These are phyloP conservation scores for Xerocomellus amylosporus DNA, from an alignment of 768 basidiomycete genomes.

Conservation along the genomic window DNA sequence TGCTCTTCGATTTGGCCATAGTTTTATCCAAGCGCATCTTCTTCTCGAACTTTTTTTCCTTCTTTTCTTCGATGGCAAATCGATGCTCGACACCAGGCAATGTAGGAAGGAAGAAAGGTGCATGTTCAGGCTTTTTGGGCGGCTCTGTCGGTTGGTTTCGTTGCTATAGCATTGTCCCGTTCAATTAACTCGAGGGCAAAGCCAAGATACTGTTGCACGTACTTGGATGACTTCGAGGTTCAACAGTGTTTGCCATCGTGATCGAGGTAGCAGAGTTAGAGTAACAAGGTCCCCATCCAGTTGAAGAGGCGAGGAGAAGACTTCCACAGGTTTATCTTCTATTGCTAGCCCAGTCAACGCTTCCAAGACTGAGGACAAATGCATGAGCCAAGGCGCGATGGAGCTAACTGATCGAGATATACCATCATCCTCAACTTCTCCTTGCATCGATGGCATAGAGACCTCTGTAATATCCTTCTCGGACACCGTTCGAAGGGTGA, in stretches of 20 bases:
- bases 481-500: conserved; percentile 74
- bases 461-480: conserved; percentile 73
- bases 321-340: conserved; percentile 59
- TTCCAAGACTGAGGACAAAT: conserved; percentile 53
- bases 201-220: conserved; percentile 17
- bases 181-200: not conserved
- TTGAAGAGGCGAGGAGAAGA: conserved; percentile 84
- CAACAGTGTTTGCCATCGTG: conserved; percentile 95
- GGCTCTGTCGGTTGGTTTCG: conserved; percentile 96
- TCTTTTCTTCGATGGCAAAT: conserved; percentile 58
- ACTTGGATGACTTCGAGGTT: conserved; percentile 94
- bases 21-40: conserved; percentile 53
- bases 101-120: conserved; percentile 96
- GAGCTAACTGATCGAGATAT: conserved; percentile 13
- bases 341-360: conserved; percentile 63
- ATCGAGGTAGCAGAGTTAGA: conserved; percentile 84
- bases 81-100: conserved; percentile 82
- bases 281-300: conserved; percentile 91
- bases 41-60: conserved; percentile 38
- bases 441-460: conserved; percentile 81
- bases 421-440: conserved; percentile 79
- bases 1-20: conserved; percentile 54
- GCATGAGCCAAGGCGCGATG: conserved; percentile 5
- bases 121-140: conserved; percentile 91
- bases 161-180: conserved; percentile 48